Conservation (phyloP, 352 stramenopile species). For the Hyaloperonospora brassicae region DNA sequence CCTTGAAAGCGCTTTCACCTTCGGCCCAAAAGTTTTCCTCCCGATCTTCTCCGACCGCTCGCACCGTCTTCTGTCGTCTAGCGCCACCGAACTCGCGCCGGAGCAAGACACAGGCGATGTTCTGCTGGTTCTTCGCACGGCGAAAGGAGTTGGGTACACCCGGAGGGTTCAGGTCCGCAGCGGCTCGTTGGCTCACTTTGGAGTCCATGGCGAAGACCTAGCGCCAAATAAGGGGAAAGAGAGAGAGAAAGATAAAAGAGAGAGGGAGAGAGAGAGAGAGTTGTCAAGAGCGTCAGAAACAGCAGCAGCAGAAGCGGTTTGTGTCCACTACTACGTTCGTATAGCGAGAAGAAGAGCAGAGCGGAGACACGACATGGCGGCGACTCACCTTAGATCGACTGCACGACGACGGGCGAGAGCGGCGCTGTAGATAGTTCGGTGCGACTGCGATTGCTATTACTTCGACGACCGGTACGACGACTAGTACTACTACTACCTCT, state of each 20-base stretch:
- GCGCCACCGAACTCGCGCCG: conserved; percentile 46
- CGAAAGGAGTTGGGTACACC: conserved; percentile 72
- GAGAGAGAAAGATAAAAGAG: neutral
- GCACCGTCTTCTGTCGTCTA: conserved; percentile 34
- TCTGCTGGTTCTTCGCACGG: conserved; percentile 51
- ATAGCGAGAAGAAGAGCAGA: conserved; percentile 1
- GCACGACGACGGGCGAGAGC: too few species aligned
- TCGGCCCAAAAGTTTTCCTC: conserved; percentile 75
- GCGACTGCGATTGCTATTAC: conserved; percentile 2
- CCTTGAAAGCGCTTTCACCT: conserved; percentile 67
- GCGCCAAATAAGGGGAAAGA: neutral
- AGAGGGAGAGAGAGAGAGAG: conserved; percentile 7
- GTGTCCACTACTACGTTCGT: conserved; percentile 3
- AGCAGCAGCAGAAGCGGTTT: conserved; percentile 3
- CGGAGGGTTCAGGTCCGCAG: conserved; percentile 57
- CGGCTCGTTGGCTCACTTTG: conserved; percentile 69
- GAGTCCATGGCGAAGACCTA: conserved; percentile 18
- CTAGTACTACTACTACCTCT: conserved; percentile 2
- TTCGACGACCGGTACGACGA: neutral
- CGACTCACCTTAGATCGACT: too few species aligned
- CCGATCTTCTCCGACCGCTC: conserved; percentile 36
- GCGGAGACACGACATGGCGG: too few species aligned
- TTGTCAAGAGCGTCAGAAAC: conserved; percentile 6
- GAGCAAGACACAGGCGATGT: conserved; percentile 59
- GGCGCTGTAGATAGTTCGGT: neutral